Percentiles rank a stretch among this genome's conserved stretches.
Evolutionary conservation across 1,284 basidiomycete genomes (phyloP).

Genomic region (Moesziomyces sp.): DNA sequence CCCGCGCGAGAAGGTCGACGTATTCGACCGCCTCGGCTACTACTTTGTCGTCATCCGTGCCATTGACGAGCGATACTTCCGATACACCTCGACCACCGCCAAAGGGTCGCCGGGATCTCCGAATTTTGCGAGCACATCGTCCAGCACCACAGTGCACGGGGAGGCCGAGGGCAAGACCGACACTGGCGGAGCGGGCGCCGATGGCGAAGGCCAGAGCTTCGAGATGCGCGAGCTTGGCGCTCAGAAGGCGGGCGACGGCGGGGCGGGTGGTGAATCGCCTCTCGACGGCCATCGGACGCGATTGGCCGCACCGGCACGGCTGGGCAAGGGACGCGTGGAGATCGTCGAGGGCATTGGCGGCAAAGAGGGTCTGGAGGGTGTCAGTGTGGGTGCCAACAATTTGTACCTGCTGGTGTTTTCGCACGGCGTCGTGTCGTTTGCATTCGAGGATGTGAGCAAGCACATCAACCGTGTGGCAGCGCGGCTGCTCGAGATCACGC

Average conservation of each 20-base stretch:
- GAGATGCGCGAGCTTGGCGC: conserved; percentile 42
- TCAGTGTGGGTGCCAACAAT: conserved; percentile 80
- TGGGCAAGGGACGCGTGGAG: conserved; percentile 69
- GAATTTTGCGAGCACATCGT: conserved; percentile 15
- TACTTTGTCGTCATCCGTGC: conserved; percentile 91
- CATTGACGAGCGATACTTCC: conserved; percentile 76
- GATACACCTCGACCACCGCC: conserved; percentile 69
- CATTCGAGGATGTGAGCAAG: conserved; percentile 89
- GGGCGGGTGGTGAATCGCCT: neutral
- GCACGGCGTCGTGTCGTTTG: conserved; percentile 90
- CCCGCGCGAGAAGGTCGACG: conserved; percentile 89
- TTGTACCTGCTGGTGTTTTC: conserved; percentile 89
- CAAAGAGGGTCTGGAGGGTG: conserved; percentile 73
- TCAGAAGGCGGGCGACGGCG: neutral
- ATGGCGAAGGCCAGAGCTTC: conserved; percentile 12
- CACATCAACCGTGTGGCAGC: conserved; percentile 83
- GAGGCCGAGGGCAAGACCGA: conserved; percentile 19
- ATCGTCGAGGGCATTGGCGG: conserved; percentile 73
- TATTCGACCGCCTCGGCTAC: conserved; percentile 88
- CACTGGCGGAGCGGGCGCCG: conserved; percentile 2
- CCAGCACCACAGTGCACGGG: conserved; percentile 24
- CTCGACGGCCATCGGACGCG: conserved; percentile 18
- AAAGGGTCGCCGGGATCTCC: conserved; percentile 37
- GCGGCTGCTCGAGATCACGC: conserved; percentile 71
- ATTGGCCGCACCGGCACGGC: conserved; percentile 31